Evolutionary conservation across 495 filamentous ascomycete genomes (phyloP).

Genomic region (Aspergillus nidulans): DNA sequence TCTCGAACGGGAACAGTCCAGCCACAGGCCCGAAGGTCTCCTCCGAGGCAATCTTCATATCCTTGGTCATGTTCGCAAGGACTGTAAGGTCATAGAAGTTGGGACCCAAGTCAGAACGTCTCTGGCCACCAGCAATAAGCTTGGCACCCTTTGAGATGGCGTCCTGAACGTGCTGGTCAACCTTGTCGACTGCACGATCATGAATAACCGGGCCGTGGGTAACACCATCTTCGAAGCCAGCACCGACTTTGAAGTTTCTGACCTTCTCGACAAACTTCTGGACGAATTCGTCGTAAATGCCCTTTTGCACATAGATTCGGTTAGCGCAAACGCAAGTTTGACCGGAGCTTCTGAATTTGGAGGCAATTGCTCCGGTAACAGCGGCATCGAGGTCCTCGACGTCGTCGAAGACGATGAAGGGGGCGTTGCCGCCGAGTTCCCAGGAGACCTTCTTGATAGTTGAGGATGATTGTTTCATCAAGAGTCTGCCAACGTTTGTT

Average conservation of each 20-base stretch:
- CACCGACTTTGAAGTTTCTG: slow-evolving; percentile 69
- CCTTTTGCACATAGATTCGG: slow-evolving; percentile 75
- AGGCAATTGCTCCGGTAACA: slow-evolving; percentile 67
- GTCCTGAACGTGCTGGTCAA: slow-evolving; percentile 71
- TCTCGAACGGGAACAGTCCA: slow-evolving; percentile 75
- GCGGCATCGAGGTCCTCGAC: slow-evolving; percentile 71
- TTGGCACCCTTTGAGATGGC: slow-evolving; percentile 70
- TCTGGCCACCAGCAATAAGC: slow-evolving; percentile 66
- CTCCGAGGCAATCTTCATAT: slow-evolving; percentile 73
- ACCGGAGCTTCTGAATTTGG: slow-evolving; percentile 82
- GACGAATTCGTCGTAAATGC: slow-evolving; percentile 73
- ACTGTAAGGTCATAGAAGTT: slow-evolving; percentile 85
- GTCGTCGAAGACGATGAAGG: slow-evolving; percentile 92
- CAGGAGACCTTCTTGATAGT: slow-evolving; percentile 85
- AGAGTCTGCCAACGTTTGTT: slow-evolving; percentile 78
- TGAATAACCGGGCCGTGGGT: slow-evolving; percentile 87
- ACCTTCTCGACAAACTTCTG: slow-evolving; percentile 69
- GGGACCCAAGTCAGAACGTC: slow-evolving; percentile 56
- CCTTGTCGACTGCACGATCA: slow-evolving; percentile 67
- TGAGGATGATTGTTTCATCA: slow-evolving; percentile 76
- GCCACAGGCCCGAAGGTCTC: slow-evolving; percentile 90
- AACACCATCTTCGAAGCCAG: slow-evolving; percentile 63
- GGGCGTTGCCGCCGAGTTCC: slow-evolving; percentile 86
- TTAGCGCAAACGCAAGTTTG: slow-evolving; percentile 93
- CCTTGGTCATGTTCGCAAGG: slow-evolving; percentile 70